Evolutionary conservation across 2,329 filamentous ascomycete species (phyloP).

Genomic region (Chalaropsis thielavioides): DNA sequence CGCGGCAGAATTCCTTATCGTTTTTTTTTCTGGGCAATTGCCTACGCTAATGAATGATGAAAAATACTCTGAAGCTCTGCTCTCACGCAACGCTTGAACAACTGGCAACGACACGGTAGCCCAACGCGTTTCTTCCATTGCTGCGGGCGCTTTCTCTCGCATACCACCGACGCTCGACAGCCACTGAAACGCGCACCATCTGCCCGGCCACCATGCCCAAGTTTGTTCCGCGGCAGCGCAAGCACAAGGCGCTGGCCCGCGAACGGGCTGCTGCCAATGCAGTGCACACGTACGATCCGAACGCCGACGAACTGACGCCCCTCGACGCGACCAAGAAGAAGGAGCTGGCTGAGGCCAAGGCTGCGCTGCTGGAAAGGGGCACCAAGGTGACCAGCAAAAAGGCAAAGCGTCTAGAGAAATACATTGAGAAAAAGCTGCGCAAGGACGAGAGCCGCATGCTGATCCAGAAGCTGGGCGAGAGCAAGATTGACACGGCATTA

Average conservation of each 20-base stretch:
- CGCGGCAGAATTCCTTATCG: conserved; percentile 25
- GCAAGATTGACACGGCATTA: conserved; percentile 67
- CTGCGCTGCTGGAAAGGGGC: conserved; percentile 39
- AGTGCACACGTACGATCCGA: conserved; percentile 24
- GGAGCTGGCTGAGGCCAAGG: conserved; percentile 40
- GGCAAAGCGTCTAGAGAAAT: conserved; percentile 52
- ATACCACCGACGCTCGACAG: background rate
- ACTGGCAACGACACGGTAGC: background rate
- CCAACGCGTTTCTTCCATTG: background rate
- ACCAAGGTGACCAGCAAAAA: conserved; percentile 49
- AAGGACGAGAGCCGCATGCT: conserved; percentile 84
- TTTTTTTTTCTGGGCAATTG: conserved; percentile 9
- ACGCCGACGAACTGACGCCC: conserved; percentile 29
- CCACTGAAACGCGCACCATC: background rate
- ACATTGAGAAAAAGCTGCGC: conserved; percentile 75
- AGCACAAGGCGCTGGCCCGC: conserved; percentile 54
- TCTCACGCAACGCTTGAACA: no score
- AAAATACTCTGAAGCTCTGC: background rate
- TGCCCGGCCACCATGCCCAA: conserved; percentile 20
- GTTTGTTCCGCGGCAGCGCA: conserved; percentile 50
- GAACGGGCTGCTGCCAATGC: conserved; percentile 35
- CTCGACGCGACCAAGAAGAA: conserved; percentile 27
- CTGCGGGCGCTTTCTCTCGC: background rate
- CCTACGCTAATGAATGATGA: background rate
- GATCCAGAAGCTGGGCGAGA: conserved; percentile 64